Evolutionary conservation across 148 eudicot genomes (phyloP), one percentile per base, ranked within the genome.

Genomic region (Rhododendron williamsianum): DNA sequence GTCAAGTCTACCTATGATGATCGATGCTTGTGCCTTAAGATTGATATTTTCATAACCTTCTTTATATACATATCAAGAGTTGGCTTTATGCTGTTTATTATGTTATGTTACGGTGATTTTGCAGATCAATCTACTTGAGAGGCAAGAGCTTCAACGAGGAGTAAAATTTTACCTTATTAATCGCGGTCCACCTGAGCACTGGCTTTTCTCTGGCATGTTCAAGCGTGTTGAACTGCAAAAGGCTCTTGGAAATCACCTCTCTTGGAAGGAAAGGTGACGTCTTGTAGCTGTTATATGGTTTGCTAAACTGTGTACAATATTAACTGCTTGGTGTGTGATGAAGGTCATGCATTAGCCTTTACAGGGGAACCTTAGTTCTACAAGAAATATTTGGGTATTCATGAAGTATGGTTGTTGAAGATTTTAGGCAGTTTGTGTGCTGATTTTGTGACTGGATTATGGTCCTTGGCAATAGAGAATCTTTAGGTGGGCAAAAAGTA

Each of bases 111-210:
- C 49, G 16, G 51, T 52, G 21, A 41, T 83, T 82, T 89, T 88
- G 86, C 93, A 97, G 99, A 89, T 93, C 63, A 97, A 90, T 89
- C 87, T 97, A 84, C 95, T 97, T 84, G 99, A 97, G 60, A 92
- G 98, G 85, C 97, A 90, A 89, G 99, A 95, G 90, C 96, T 97
- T 90, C 98, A 93, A 79, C 98, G 94, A 84, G 92, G 94, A 89
- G 88, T 95, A 83, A 93, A 95, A 86, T 85, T 92, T 81, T 95
- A 92, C 90, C 74, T 89, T 80, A 45, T 88, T 58, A 92, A 93
- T 76, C 98, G 91, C 87, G 94, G 94, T 58, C 90, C 87, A 79
- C 94, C 98, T 82, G 98, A 97, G 89, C 98, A 97, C 88, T 97
- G 99, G 99, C 91, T 91, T 85, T 88, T 51, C 78, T 46, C 92